Evolutionary conservation across 345 rosid species (phyloP), one percentile per base, ranked within the genome.

Genomic region (Eutrema heterophyllum): DNA sequence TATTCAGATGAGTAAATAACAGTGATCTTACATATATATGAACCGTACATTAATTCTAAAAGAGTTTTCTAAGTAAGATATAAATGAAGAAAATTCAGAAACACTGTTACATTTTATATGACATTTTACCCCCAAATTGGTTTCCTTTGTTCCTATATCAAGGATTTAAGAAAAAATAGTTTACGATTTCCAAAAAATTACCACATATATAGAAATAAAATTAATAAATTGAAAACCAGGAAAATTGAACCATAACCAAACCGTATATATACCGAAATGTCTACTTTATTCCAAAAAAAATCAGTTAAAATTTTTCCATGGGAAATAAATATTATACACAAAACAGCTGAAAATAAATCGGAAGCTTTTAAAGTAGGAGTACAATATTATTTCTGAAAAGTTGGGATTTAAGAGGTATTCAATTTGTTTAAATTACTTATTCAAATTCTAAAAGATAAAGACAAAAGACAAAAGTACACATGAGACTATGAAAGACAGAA

Each of bases 61-160:
- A 14, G 30, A 73, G 48, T 44, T 64, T 62, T 44, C 38, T 21
- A 54, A 65, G 33, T 38, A 38, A 55, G 62, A 46, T 27, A 46
- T 27, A 54, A 36, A 73, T 24, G 26, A 15, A 6, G 1, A 50
- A 66, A 53, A 50, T 6, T 12, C 24, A 68, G 6, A 48, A 41
- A 64, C 72, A 72, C 72, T 68, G 80, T 79, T 55, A 68, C 64
- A 57, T 76, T 68, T 78, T 65, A 75, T 81, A 64, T 81, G 81
- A 84, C 79, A 59, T 24, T 48, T 81, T 76, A 56, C 85, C 70
- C 74, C 81, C 77, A 82, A 81, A 54, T 21, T 58, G 9, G 59
- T 58, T 51, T 46, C 9, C 18, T 33, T 35, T 44, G 33, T 56
- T 71, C 30, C 59, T 16, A 15, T 60, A 52, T 15, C n/a, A 8